Conservation (phyloP, 148 eudicot genomes). For the Oxyria digyna region DNA sequence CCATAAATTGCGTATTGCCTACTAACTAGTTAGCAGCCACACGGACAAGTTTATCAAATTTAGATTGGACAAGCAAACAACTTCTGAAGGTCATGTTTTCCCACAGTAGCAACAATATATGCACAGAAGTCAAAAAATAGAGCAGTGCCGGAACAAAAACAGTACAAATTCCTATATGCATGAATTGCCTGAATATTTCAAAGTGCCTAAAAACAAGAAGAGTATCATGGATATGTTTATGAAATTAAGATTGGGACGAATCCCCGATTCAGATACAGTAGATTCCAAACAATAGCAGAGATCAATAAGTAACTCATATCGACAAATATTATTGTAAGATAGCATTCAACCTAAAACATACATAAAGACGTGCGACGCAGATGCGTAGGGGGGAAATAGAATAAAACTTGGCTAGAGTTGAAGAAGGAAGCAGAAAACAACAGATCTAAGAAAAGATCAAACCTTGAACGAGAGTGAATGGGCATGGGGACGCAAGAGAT, state of each 20-base stretch:
- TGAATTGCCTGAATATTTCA: neutral
- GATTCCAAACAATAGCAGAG: neutral
- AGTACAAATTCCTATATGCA: neutral
- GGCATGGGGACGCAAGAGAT: slow-evolving; percentile 63
- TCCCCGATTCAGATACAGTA: neutral
- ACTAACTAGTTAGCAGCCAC: too few species aligned
- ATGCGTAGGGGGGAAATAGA: neutral
- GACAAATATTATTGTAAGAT: neutral
- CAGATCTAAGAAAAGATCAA: slow-evolving; percentile 16
- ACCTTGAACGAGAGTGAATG: slow-evolving; percentile 43
- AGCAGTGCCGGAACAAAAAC: neutral
- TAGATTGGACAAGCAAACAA: too few species aligned
- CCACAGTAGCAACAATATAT: neutral
- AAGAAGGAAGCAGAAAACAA: slow-evolving; percentile 8
- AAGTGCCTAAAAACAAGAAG: neutral
- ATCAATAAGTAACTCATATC: neutral
- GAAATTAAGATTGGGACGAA: neutral
- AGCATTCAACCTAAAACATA: neutral
- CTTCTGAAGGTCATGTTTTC: neutral
- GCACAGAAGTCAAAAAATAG: neutral
- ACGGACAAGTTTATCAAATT: too few species aligned
- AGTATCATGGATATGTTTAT: too few species aligned
- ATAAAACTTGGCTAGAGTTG: too few species aligned
- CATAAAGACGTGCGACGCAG: neutral
- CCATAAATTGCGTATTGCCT: too few species aligned